phyloP scores from a whole-genome alignment of 2,329 filamentous ascomycete species.

The Aspergillus flavus region DNA sequence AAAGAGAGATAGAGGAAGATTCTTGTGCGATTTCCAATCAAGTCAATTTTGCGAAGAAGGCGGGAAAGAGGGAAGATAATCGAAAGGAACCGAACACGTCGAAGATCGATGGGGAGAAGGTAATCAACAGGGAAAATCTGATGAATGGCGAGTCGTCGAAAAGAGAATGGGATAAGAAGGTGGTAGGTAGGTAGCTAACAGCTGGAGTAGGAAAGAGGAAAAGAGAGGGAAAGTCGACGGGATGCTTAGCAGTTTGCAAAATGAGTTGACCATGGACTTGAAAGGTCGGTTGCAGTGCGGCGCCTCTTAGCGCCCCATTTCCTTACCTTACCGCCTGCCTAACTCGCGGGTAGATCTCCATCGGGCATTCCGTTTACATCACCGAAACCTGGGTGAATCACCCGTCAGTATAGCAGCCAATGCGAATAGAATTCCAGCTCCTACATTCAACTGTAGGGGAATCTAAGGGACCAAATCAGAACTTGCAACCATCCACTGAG shows the following conservation, averaged over 20 bases:
- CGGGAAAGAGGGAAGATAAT: slow-evolving; percentile 17
- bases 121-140: slow-evolving; percentile 6
- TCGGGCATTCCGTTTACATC: background rate
- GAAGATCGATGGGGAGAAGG: slow-evolving; percentile 10
- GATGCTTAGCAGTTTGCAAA: slow-evolving; percentile 13
- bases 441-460: background rate
- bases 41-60: slow-evolving; percentile 21
- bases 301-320: slow-evolving; percentile 9
- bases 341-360: background rate
- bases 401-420: background rate
- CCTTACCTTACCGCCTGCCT: slow-evolving; percentile 19
- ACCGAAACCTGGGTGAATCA: background rate
- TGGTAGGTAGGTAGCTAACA: slow-evolving; percentile 12
- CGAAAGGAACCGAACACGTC: slow-evolving; percentile 15
- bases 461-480: background rate
- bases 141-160: slow-evolving; percentile 11
- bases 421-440: background rate
- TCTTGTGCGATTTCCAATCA: slow-evolving; percentile 32
- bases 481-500: background rate
- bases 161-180: slow-evolving; percentile 9
- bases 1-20: slow-evolving; percentile 24
- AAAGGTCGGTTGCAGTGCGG: slow-evolving; percentile 15
- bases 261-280: slow-evolving; percentile 10
- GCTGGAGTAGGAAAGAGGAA: slow-evolving; percentile 11
- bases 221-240: slow-evolving; percentile 11